These are phyloP conservation scores for Phyllosticta citribraziliensis DNA, from an alignment of 2,329 filamentous ascomycete genomes.

Conservation along the genomic window DNA sequence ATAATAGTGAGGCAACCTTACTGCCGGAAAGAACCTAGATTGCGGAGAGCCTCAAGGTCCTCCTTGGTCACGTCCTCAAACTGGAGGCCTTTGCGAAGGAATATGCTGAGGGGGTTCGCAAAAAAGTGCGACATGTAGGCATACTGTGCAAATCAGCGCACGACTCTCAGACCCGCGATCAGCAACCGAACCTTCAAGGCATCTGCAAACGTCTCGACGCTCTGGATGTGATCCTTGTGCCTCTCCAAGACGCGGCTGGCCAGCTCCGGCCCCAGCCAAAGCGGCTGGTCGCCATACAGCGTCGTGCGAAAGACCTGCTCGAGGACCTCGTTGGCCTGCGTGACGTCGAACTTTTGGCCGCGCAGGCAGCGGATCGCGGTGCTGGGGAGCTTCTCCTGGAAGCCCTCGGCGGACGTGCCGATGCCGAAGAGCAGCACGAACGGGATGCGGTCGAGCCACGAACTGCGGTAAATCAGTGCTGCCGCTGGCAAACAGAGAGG, in stretches of 20 bases:
- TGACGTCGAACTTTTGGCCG: slow-evolving; percentile 67
- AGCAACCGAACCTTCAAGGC: slow-evolving; percentile 50
- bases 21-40: slow-evolving; percentile 56
- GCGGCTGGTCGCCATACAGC: slow-evolving; percentile 46
- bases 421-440: slow-evolving; percentile 71
- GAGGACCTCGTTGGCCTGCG: slow-evolving; percentile 60
- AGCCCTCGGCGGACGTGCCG: slow-evolving; percentile 70
- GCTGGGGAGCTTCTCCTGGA: slow-evolving; percentile 64
- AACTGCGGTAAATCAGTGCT: slow-evolving; percentile 30
- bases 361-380: slow-evolving; percentile 57
- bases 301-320: slow-evolving; percentile 61
- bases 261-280: slow-evolving; percentile 56
- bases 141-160: slow-evolving; percentile 45
- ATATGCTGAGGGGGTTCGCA: slow-evolving; percentile 61
- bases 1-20: slow-evolving; percentile 12
- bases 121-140: slow-evolving; percentile 82
- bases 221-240: slow-evolving; percentile 68
- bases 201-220: slow-evolving; percentile 61
- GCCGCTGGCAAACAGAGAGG: background rate
- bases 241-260: slow-evolving; percentile 56
- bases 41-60: slow-evolving; percentile 58
- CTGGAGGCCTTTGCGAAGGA: slow-evolving; percentile 37
- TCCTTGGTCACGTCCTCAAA: slow-evolving; percentile 42
- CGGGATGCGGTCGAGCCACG: slow-evolving; percentile 65
- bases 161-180: too few species aligned